These are phyloP conservation scores for Henckelia pumila DNA, from an alignment of 257 asterid genomes.

Conservation along the genomic window DNA sequence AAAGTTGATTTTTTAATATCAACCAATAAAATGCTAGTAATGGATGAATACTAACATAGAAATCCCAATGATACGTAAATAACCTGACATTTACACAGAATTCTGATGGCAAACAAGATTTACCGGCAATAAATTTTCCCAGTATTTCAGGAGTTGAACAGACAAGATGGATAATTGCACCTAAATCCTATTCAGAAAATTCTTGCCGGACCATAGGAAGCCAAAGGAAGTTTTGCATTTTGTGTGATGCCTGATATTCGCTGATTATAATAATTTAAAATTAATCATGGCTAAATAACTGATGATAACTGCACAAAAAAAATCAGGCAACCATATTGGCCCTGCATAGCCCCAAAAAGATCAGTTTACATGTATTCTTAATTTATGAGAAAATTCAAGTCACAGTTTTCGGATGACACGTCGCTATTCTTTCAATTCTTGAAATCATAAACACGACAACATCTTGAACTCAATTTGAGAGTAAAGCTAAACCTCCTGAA, in stretches of 20 bases:
- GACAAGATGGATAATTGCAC: constrained; percentile 14
- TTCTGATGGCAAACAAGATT: constrained; percentile 1
- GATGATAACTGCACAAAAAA: too few relatives aligned
- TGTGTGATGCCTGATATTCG: not conserved
- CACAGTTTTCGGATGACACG: not conserved
- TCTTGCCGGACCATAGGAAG: too few relatives aligned
- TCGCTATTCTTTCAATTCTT: constrained; percentile 20
- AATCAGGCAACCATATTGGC: too few relatives aligned
- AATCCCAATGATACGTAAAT: not conserved
- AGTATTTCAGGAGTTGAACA: constrained; percentile 3
- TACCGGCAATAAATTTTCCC: not conserved
- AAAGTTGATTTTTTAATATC: constrained; percentile 2
- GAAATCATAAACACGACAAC: constrained; percentile 18
- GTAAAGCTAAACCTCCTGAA: constrained; percentile 18
- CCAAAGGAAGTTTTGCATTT: not conserved
- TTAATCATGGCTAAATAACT: too few relatives aligned
- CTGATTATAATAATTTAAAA: not conserved
- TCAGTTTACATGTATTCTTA: not conserved
- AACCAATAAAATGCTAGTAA: not conserved
- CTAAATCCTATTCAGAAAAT: not conserved
- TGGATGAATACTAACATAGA: not conserved
- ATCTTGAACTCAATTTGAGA: constrained; percentile 12
- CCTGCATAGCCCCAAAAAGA: constrained; percentile 1
- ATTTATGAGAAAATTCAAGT: not conserved
- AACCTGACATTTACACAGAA: constrained; percentile 1